Conservation (phyloP, 2,329 filamentous ascomycete species). For the Trichoderma gracile region DNA sequence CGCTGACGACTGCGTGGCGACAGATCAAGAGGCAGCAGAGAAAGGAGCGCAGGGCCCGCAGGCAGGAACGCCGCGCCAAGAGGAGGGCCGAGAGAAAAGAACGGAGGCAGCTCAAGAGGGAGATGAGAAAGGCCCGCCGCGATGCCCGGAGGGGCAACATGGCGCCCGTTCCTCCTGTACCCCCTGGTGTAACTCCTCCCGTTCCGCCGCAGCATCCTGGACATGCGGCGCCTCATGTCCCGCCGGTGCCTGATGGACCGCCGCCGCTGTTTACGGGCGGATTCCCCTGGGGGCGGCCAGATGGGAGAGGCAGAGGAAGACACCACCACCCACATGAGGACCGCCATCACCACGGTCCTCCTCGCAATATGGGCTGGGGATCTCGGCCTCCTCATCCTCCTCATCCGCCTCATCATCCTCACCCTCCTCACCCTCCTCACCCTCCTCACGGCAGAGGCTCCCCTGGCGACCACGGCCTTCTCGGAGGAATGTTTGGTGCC, state of each 20-base stretch:
- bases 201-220: conserved; percentile 5
- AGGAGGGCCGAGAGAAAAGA: conserved; percentile 40
- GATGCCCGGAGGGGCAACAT: conserved; percentile 34
- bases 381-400: background rate
- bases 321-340: background rate
- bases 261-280: background rate
- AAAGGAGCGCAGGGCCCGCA: conserved; percentile 37
- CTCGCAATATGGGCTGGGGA: conserved; percentile 6
- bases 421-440: too few relatives aligned
- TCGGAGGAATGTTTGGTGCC: conserved; percentile 26
- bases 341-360: conserved; percentile 11
- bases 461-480: conserved; percentile 22
- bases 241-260: background rate
- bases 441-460: background rate
- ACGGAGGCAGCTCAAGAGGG: conserved; percentile 36
- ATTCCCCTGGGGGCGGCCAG: conserved; percentile 17
- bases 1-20: conserved; percentile 48
- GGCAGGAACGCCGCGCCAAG: conserved; percentile 35
- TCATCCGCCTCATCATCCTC: background rate
- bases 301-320: conserved; percentile 21
- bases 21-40: conserved; percentile 36
- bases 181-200: conserved; percentile 20
- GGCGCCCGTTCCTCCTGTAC: conserved; percentile 12
- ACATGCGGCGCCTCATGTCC: background rate
- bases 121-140: conserved; percentile 36